phyloP scores from a whole-genome alignment of 352 stramenopile species.

The Phytopythium boreale region DNA sequence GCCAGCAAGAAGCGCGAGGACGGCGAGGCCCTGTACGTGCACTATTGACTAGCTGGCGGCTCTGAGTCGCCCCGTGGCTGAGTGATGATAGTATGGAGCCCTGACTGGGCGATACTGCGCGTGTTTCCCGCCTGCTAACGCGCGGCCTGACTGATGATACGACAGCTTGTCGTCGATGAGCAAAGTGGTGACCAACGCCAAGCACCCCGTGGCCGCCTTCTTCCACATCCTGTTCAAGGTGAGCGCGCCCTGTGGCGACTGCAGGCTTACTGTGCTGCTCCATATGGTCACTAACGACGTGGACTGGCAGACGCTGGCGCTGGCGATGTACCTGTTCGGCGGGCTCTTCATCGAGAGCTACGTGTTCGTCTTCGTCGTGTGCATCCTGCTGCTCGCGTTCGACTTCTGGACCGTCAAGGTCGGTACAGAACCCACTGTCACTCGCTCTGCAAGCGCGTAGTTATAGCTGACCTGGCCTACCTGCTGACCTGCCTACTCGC shows the following conservation, averaged over 20 bases:
- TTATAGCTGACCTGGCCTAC: no score
- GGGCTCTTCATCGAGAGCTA: conserved; percentile 89
- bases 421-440: not conserved
- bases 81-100: not conserved
- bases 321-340: conserved; percentile 96
- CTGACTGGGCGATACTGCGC: not conserved
- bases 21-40: conserved; percentile 57
- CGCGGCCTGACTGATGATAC: not conserved
- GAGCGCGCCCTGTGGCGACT: not conserved
- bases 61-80: not conserved
- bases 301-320: conserved; percentile 49
- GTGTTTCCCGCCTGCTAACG: not conserved
- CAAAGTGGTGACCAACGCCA: conserved; percentile 67
- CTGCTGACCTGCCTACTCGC: not conserved
- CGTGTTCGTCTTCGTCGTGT: conserved; percentile 96
- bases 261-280: no score
- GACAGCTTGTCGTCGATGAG: conserved; percentile 64
- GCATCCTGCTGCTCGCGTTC: conserved; percentile 94
- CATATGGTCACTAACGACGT: not conserved
- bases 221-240: conserved; percentile 98
- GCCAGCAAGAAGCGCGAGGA: conserved; percentile 29
- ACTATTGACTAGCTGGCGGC: no score
- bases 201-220: conserved; percentile 93
- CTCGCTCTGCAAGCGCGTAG: no score
- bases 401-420: conserved; percentile 99